A percentile compares a stretch with the other conserved stretches of the same genome.
These are phyloP conservation scores for Leucocoprinus birnbaumii DNA, from an alignment of 768 basidiomycete genomes.

Conservation along the genomic window DNA sequence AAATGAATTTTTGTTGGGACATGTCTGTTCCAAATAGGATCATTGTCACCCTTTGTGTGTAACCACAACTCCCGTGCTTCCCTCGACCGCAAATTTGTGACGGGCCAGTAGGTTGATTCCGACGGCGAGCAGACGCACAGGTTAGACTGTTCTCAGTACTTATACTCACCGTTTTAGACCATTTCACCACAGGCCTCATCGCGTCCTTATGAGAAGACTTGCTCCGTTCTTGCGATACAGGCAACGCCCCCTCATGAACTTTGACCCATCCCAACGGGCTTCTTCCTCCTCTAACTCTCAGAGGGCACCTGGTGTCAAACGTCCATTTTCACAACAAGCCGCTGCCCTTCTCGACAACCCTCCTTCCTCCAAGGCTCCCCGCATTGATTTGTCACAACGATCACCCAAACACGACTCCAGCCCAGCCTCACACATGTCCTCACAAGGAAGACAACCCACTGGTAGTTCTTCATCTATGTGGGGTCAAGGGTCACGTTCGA, in stretches of 20 bases:
- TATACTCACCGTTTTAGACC: neutral
- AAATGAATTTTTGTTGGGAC: neutral
- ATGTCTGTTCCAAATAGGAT: slow-evolving; percentile 1
- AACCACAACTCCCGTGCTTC: neutral
- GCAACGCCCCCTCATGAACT: slow-evolving; percentile 60
- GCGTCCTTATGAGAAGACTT: slow-evolving; percentile 44
- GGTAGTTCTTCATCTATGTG: slow-evolving; percentile 4
- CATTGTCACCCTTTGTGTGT: neutral
- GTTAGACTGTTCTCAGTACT: slow-evolving; percentile 9
- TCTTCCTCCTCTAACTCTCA: slow-evolving; percentile 17
- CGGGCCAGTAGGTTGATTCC: neutral
- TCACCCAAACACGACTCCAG: slow-evolving; percentile 17
- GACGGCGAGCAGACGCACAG: slow-evolving; percentile 12
- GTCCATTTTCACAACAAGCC: slow-evolving; percentile 42
- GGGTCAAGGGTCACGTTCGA: slow-evolving; percentile 1
- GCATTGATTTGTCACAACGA: slow-evolving; percentile 21
- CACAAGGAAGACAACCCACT: neutral
- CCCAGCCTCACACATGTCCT: slow-evolving; percentile 16
- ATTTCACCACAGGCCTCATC: neutral
- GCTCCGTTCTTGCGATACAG: slow-evolving; percentile 42
- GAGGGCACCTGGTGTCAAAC: slow-evolving; percentile 33
- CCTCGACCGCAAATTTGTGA: neutral
- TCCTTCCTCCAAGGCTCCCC: slow-evolving; percentile 25
- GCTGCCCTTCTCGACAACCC: slow-evolving; percentile 17
- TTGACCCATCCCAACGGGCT: slow-evolving; percentile 34